Evolutionary conservation across 2,329 filamentous ascomycete species (phyloP), one percentile per base, ranked within the genome.

Genomic region (Pestalotiopsis sp.): DNA sequence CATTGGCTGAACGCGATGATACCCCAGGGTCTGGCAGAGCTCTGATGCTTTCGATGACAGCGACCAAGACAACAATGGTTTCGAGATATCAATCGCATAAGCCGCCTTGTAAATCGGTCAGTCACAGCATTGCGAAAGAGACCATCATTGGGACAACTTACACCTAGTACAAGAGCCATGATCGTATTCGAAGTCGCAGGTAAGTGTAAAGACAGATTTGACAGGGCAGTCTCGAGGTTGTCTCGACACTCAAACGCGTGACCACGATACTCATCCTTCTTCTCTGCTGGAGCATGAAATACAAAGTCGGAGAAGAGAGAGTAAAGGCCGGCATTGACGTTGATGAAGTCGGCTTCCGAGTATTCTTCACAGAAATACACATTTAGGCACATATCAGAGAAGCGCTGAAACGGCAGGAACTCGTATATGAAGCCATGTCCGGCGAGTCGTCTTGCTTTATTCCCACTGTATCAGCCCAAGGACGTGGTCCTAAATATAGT

Each of bases 61-160:
- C n/a, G 88, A 86, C 86, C 89, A 90, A n/a, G 87, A 88, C 3
- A 92, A 82, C 0, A 88, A 89, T 0, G 89, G 88, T 52, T 88
- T 87, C 3, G 88, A 89, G 14, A 86, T 83, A 70, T 91, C 89
- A 62, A 91, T 85, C 13, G 89, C 85, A 72, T 91, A 88, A n/a
- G 88, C 79, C 4, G 87, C 83, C 87, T 91, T n/a, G 23, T 64
- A 17, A 66, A 27, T 1, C 13, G 58, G n/a, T 17, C 20, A 4
- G 45, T n/a, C 3, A 52, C 20, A 52, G 45, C 45, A 6, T 23
- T 52, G 14, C 14, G 7, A 17, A n/a, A 45, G 52, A 17, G 7
- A 31, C 38, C 25, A 45, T 36, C 52, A 12, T 14, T n/a, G 36
- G 1, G 17, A 27, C 4, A 57, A 4, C 25, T 63, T 77, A 90